Base-by-base conservation (phyloP, 2,329 filamentous ascomycete genomes). In the Fusarium gaditjirri region DNA sequence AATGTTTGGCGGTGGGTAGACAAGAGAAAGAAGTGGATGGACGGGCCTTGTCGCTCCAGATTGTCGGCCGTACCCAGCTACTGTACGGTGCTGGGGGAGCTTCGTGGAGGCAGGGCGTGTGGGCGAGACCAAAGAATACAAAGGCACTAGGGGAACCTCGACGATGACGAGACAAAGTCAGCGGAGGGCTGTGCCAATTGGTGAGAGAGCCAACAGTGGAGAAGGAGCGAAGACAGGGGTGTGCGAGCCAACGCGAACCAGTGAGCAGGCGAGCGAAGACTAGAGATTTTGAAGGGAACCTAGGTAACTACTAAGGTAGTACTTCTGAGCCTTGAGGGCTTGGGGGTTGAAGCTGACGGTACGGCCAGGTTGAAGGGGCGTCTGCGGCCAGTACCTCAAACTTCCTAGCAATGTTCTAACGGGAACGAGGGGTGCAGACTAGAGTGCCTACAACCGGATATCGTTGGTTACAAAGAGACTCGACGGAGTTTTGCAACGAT, bases 101-200 rank as follows among this genome's bases (percentile, higher is more conserved):
- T 68, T 73, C 71, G 67, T 62, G 59, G 71, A 72, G 71, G 71
- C 70, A 76, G 74, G 74, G 74, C 72, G 68, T 66, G 68, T 61
- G 71, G 72, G 68, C 68, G 72, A 74, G 59, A 72, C 71, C 72
- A 74, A 53, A 72, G 68, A 70, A 68, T 70, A 74, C 65, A 74
- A 74, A 74, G 68, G 58, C 71, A 74, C 71, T 64, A 75, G 61
- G 61, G 68, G 68, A 64, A 61, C 71, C 75, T 77, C 72, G 75
- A 76, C 72, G 68, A 76, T 77, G 73, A 77, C 75, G 75, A 77
- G 75, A 76, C 71, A 77, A 71, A 73, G 65, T 60, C 55, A 68
- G 70, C 70, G 62, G 61, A 67, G 60, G 54, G 63, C 74, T 63
- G 74, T 59, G 74, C 70, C 75, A 77, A 77, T 76, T 76, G 75